Conservation (phyloP, 176 grass and related monocot genomes). For the Carex littledalei region DNA sequence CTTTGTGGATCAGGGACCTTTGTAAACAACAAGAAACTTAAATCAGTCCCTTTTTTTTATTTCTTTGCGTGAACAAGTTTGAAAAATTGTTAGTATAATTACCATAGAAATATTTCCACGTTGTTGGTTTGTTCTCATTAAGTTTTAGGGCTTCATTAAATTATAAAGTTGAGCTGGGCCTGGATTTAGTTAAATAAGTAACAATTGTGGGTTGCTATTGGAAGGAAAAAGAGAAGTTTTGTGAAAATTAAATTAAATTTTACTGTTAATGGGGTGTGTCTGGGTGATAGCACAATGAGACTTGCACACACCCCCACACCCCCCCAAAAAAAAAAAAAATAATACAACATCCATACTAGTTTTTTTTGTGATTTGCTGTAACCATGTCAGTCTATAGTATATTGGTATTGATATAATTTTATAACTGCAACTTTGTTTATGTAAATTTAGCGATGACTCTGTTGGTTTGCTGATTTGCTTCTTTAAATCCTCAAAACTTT, state of each 20-base stretch:
- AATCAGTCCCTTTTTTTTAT: neutral
- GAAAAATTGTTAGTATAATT: neutral
- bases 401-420: neutral
- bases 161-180: neutral
- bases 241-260: neutral
- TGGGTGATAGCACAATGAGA: neutral
- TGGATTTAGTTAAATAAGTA: too few species aligned
- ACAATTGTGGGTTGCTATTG: neutral
- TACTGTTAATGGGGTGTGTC: neutral
- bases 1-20: neutral
- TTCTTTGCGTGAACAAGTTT: neutral
- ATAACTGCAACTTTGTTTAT: neutral
- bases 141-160: neutral
- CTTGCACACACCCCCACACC: neutral
- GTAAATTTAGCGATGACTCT: neutral
- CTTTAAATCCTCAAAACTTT: neutral
- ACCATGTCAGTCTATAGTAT: neutral
- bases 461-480: neutral
- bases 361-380: neutral
- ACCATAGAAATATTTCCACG: neutral
- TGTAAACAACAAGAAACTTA: neutral
- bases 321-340: too few species aligned
- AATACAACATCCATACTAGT: neutral
- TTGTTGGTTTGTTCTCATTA: neutral
- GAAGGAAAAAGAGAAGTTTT: neutral